These are phyloP conservation scores for Hymenotorrendiella dingleyae DNA, from an alignment of 2,329 filamentous ascomycete species.

Conservation along the genomic window DNA sequence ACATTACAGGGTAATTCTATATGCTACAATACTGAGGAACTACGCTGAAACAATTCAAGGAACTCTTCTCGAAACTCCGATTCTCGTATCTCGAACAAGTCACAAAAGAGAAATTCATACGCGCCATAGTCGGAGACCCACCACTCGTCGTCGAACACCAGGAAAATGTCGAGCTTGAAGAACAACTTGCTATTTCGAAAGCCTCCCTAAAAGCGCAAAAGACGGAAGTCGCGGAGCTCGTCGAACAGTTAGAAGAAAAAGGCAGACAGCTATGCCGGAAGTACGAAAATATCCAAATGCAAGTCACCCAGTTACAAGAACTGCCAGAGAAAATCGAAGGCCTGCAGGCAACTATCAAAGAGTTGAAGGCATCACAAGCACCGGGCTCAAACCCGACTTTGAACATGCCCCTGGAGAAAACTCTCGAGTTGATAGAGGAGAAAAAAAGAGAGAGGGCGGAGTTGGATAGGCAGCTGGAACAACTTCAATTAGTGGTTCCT, in stretches of 20 bases:
- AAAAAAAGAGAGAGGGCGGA: conserved; percentile 47
- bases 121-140: conserved; percentile 84
- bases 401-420: conserved; percentile 53
- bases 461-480: conserved; percentile 58
- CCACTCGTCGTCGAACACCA: conserved; percentile 76
- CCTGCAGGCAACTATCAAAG: conserved; percentile 43
- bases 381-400: conserved; percentile 40
- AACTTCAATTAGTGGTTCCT: conserved; percentile 55
- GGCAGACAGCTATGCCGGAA: conserved; percentile 52
- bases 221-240: conserved; percentile 66
- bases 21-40: not conserved
- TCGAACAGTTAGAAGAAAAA: conserved; percentile 63
- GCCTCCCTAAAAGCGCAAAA: conserved; percentile 74
- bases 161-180: conserved; percentile 76
- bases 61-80: conserved; percentile 90
- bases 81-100: conserved; percentile 98
- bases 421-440: conserved; percentile 45
- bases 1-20: conserved; percentile 66
- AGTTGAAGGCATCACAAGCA: conserved; percentile 39
- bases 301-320: conserved; percentile 43
- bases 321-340: conserved; percentile 45
- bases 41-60: conserved; percentile 36
- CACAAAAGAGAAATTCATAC: conserved; percentile 96
- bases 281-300: conserved; percentile 45
- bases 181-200: conserved; percentile 64